Conservation (phyloP, 192 early-diverging fungal genomes). For the Jimgerdemannia lactiflua region DNA sequence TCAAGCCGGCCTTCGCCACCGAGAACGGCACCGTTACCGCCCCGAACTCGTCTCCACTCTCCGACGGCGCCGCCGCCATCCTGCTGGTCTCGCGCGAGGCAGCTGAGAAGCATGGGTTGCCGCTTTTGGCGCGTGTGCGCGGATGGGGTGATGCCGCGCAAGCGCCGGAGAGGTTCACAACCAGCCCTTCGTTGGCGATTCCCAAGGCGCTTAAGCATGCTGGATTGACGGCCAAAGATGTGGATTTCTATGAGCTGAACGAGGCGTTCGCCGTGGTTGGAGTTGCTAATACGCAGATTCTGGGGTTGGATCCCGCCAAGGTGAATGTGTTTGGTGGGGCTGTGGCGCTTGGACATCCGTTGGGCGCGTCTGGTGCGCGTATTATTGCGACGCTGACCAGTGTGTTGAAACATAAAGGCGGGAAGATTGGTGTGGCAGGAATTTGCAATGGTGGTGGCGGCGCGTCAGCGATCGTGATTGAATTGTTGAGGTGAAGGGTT, state of each 20-base stretch:
- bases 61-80: constrained; percentile 75
- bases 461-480: constrained; percentile 81
- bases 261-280: constrained; percentile 84
- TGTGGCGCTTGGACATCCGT: constrained; percentile 95
- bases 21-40: constrained; percentile 91
- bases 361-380: constrained; percentile 93
- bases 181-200: constrained; percentile 71
- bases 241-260: constrained; percentile 82
- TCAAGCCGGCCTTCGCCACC: constrained; percentile 85
- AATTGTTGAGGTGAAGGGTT: neutral
- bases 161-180: constrained; percentile 71
- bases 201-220: constrained; percentile 73
- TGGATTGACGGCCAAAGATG: constrained; percentile 51
- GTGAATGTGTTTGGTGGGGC: constrained; percentile 96
- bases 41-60: constrained; percentile 78
- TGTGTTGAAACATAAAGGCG: constrained; percentile 67
- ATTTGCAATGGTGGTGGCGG: constrained; percentile 98
- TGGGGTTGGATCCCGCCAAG: constrained; percentile 69
- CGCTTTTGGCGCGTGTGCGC: constrained; percentile 51
- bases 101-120: constrained; percentile 47
- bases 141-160: constrained; percentile 78
- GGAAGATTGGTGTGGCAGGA: constrained; percentile 85
- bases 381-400: constrained; percentile 80
- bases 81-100: constrained; percentile 69
- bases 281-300: constrained; percentile 81